These are phyloP conservation scores for Tricholoma sp. DNA, from an alignment of 768 basidiomycete species.

Conservation along the genomic window DNA sequence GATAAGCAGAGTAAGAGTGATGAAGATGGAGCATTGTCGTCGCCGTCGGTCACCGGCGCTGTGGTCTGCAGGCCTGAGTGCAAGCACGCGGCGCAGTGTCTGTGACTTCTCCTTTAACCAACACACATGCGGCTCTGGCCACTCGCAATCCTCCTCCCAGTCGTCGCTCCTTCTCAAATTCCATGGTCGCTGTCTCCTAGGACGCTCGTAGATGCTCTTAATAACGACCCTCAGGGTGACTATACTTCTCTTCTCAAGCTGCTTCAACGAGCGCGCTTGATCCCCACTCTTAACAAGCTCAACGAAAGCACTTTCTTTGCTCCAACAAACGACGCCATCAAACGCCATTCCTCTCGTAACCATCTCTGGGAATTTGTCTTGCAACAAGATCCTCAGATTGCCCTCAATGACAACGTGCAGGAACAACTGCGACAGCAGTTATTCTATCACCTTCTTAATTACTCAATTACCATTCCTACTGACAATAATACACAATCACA, in stretches of 20 bases:
- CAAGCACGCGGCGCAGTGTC: neutral
- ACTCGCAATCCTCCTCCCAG: conserved; percentile 19
- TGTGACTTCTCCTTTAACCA: neutral
- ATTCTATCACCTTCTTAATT: conserved; percentile 92
- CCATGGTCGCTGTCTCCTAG: conserved; percentile 27
- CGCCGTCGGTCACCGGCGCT: too few relatives aligned
- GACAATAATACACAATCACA: conserved; percentile 36
- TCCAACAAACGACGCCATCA: conserved; percentile 89
- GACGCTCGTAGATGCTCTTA: conserved; percentile 79
- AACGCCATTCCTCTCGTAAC: conserved; percentile 35
- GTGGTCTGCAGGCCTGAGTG: too few relatives aligned
- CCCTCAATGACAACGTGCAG: conserved; percentile 72
- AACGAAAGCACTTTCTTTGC: conserved; percentile 86
- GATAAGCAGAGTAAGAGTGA: conserved; percentile 40
- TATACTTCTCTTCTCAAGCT: conserved; percentile 72
- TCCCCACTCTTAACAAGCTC: conserved; percentile 88
- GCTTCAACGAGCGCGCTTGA: conserved; percentile 79
- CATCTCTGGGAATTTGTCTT: conserved; percentile 35
- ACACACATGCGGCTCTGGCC: conserved; percentile 13
- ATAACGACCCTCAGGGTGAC: conserved; percentile 52
- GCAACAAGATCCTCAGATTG: conserved; percentile 26
- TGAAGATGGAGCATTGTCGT: conserved; percentile 34
- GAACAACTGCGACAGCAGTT: conserved; percentile 84
- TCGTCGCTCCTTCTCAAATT: conserved; percentile 23
- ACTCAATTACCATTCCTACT: conserved; percentile 46